Base-by-base conservation (phyloP, 2,329 filamentous ascomycete genomes). In the Ceratocystis alfenasii region DNA sequence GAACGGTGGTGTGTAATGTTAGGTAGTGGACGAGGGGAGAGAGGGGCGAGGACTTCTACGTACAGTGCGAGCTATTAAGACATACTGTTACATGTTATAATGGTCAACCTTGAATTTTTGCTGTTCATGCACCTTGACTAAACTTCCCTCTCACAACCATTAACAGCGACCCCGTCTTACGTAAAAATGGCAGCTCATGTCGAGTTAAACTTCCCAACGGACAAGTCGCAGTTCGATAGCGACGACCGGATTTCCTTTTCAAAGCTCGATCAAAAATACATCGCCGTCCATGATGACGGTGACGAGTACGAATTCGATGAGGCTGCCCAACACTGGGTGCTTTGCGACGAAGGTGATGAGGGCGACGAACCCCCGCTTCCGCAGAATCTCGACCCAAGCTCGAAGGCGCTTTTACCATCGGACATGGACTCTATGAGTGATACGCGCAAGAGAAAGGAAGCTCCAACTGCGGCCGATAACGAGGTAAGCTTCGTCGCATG, bases 241-340 rank as follows among this genome's bases (percentile, higher is more conserved):
- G 91, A 96, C 73, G 83, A 89, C 33, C 88, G 92, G 70, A 89
- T 96, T 72, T 93, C 90, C 5, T 95, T 87, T 77, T 93, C 89
- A n/a, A 88, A 84, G 73, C 80, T 90, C 68, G 87, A 93, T 75
- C 81, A 85, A 72, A 93, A 90, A 73, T 93, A 87, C 77, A 83
- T 94, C 64, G 84, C 94, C 6, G 91, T 95, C 68, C 87, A 89
- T 66, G 89, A 91, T 61, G 86, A 94, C 73, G 90, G 90, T 64
- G 83, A 85, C 68, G 92, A 96, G 74, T 95, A 87, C 77, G 88
- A 92, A 74, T 96, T 87, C 77, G 86, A 95, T 75, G 76, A 81
- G 62, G 80, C 79, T 63, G 76, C 86, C 70, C 86, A 84, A 76
- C 83, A 84, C 75, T 96, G 92, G 92, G 81, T 90, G 65, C 87